Conservation (phyloP, 1,284 basidiomycete species). For the Ceratobasidium sp. region DNA sequence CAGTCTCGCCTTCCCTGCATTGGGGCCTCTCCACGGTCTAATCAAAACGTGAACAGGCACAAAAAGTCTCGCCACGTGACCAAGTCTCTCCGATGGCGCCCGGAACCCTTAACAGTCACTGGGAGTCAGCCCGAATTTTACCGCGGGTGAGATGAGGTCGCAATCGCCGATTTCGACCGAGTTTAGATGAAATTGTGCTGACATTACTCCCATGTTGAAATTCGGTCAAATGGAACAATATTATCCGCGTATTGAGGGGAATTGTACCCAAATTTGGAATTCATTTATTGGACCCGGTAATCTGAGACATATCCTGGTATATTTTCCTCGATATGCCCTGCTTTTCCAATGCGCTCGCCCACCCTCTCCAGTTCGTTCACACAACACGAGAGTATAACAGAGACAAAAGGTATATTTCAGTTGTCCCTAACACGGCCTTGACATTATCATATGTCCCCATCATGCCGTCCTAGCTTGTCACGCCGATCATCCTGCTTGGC, state of each 20-base stretch:
- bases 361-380: not conserved
- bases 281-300: not conserved
- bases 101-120: too few relatives aligned
- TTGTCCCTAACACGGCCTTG: not conserved
- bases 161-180: not conserved
- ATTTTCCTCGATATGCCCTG: not conserved
- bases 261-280: conserved; percentile 1
- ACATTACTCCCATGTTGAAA: not conserved
- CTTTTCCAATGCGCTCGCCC: not conserved
- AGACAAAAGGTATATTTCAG: not conserved
- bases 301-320: not conserved
- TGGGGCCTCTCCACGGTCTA: too few relatives aligned
- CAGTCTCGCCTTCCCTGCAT: too few relatives aligned
- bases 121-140: not conserved
- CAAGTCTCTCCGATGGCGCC: too few relatives aligned
- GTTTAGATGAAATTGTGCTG: not conserved
- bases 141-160: not conserved
- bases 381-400: not conserved
- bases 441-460: not conserved
- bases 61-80: too few relatives aligned
- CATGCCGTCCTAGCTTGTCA: not conserved
- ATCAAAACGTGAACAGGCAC: too few relatives aligned
- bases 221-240: not conserved
- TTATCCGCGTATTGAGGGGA: not conserved
- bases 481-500: not conserved